phyloP scores from a whole-genome alignment of 352 stramenopile genomes.

The Phytophthora macrochlamydospora region DNA sequence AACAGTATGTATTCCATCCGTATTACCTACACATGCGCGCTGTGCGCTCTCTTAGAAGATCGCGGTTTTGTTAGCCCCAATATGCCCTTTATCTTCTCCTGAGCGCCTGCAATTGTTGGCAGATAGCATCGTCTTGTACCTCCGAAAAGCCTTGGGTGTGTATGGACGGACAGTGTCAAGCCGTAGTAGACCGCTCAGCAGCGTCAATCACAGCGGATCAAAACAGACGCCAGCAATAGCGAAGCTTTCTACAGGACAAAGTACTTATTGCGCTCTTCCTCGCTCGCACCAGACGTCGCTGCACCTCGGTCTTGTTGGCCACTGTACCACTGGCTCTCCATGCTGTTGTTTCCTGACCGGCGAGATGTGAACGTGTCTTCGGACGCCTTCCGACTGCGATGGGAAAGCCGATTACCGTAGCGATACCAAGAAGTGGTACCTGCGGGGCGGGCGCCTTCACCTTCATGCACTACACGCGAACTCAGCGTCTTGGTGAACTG shows the following conservation, averaged over 20 bases:
- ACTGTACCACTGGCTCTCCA: slow-evolving; percentile 54
- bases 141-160: slow-evolving; percentile 27
- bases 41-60: not conserved
- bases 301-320: slow-evolving; percentile 43
- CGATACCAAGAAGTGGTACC: slow-evolving; percentile 73
- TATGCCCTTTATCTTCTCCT: slow-evolving; percentile 16
- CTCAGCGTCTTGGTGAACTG: slow-evolving; percentile 86
- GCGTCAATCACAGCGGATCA: slow-evolving; percentile 17
- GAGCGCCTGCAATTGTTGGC: slow-evolving; percentile 6
- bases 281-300: slow-evolving; percentile 47
- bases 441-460: slow-evolving; percentile 42
- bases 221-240: slow-evolving; percentile 26
- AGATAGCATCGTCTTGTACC: slow-evolving; percentile 14
- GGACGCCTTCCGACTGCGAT: slow-evolving; percentile 67
- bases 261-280: slow-evolving; percentile 85
- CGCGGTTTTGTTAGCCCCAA: slow-evolving; percentile 9
- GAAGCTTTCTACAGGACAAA: slow-evolving; percentile 73
- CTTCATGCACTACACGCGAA: slow-evolving; percentile 72
- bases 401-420: slow-evolving; percentile 76
- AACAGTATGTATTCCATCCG: not conserved
- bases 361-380: slow-evolving; percentile 52
- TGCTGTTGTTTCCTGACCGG: slow-evolving; percentile 73
- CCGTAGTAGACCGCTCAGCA: slow-evolving; percentile 5
- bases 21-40: not conserved
- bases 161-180: slow-evolving; percentile 19